phyloP scores from a whole-genome alignment of 2,329 filamentous ascomycete species.

The Cytospora chrysosperma region DNA sequence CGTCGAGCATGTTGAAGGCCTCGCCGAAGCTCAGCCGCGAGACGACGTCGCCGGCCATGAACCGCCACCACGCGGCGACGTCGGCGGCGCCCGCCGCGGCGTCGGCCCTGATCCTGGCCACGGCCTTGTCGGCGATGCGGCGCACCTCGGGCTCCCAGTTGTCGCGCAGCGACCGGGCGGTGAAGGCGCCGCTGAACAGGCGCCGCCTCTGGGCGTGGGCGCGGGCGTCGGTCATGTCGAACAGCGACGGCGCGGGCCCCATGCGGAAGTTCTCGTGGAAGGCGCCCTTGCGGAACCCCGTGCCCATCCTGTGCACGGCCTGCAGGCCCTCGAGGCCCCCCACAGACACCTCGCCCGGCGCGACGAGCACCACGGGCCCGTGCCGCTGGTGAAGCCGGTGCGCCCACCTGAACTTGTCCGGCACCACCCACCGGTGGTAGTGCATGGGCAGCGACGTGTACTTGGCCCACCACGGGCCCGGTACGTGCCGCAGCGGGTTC shows the following conservation, averaged over 20 bases:
- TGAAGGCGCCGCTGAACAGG: conserved; percentile 26
- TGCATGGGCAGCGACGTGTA: conserved; percentile 15
- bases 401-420: conserved; percentile 11
- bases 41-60: conserved; percentile 46
- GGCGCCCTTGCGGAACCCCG: conserved; percentile 24
- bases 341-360: conserved; percentile 17
- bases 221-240: conserved; percentile 24
- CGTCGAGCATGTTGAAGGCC: conserved; percentile 43
- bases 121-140: conserved; percentile 15
- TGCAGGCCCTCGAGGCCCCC: conserved; percentile 14
- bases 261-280: conserved; percentile 25
- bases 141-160: conserved; percentile 26
- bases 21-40: conserved; percentile 46
- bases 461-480: conserved; percentile 12
- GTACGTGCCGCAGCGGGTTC: conserved; percentile 11
- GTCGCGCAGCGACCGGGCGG: conserved; percentile 21
- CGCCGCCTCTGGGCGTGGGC: conserved; percentile 23
- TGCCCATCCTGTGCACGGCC: conserved; percentile 17
- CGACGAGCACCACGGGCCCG: conserved; percentile 12
- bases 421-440: conserved; percentile 1
- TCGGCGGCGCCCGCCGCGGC: conserved; percentile 31
- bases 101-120: conserved; percentile 22
- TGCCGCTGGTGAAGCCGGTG: conserved; percentile 8
- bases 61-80: conserved; percentile 45
- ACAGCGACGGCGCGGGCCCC: conserved; percentile 24